Evolutionary conservation across 163 green algal species (phyloP), one percentile per base, ranked within the genome.

Genomic region (Smithsoniella earleae): DNA sequence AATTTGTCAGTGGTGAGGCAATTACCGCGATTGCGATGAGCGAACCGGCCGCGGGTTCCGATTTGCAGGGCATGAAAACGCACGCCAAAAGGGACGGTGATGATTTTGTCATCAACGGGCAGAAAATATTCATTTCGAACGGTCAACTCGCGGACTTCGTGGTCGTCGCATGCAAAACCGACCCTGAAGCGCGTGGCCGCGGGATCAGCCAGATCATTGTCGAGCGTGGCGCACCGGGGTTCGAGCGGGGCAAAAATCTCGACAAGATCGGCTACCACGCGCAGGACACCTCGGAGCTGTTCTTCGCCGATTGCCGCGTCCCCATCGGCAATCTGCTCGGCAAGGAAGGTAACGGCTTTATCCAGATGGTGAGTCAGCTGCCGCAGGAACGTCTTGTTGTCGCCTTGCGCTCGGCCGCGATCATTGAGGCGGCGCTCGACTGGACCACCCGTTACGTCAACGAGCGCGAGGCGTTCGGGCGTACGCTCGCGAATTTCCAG

Each of bases 211-310:
- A 90, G 0, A 97, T 97, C 77, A 85, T 97, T 2, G 80, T 97
- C 4, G 88, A 95, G 77, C 87, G 87, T 25, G 89, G 85, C 58
- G 92, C 89, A 80, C 43, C 74, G 46, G 89, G 90, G 31, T 95
- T 94, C 82, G 80, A 52, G 55, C 91, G 91, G 1, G 90, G 89
- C 1, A 91, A 97, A 83, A 97, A 97, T 82, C 84, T 97, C 76
- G 91, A 96, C 82, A 97, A 97, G 83, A 81, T 97, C 52, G 91
- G 91, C n/a, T n/a, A n/a, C n/a, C n/a, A n/a, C n/a, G n/a, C n/a
- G n/a, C n/a, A n/a, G n/a, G n/a, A n/a, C n/a, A n/a, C n/a, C n/a
- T n/a, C n/a, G n/a, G n/a, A n/a, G n/a, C n/a, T n/a, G n/a, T n/a
- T n/a, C n/a, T n/a, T n/a, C n/a, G n/a, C n/a, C n/a, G n/a, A n/a